phyloP scores from a whole-genome alignment of 805 yeast genomes.

The Yamadazyma sp. region DNA sequence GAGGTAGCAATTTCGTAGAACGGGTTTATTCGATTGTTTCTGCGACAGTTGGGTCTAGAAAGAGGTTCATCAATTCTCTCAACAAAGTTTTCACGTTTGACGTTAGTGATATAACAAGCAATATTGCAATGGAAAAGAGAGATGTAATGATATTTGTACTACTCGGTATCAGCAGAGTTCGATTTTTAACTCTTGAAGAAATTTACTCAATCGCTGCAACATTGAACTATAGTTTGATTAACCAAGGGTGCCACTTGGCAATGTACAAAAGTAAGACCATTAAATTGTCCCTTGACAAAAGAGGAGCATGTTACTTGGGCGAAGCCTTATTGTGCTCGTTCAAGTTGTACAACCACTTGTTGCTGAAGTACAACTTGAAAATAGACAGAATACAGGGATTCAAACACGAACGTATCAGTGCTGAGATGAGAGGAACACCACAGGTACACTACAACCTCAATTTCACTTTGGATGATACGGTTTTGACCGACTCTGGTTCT shows the following conservation, averaged over 20 bases:
- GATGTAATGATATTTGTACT: constrained; percentile 27
- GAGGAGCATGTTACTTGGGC: no score
- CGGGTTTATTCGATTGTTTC: constrained; percentile 45
- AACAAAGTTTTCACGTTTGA: constrained; percentile 19
- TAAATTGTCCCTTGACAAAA: no score
- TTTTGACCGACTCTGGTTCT: no score
- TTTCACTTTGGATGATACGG: no score
- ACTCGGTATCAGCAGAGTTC: constrained; percentile 38
- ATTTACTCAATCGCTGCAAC: constrained; percentile 43
- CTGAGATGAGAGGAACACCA: constrained; percentile 30
- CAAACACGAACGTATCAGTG: constrained; percentile 28
- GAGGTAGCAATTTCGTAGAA: constrained; percentile 29
- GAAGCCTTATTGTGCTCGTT: no score
- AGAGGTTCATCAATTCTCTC: constrained; percentile 37
- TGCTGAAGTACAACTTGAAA: constrained; percentile 8
- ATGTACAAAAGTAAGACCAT: no score
- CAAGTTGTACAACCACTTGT: no score
- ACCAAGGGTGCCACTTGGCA: constrained; percentile 44
- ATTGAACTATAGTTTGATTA: constrained; percentile 43
- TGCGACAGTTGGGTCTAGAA: constrained; percentile 35
- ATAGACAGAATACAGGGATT: constrained; percentile 23
- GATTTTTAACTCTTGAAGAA: constrained; percentile 51
- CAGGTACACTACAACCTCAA: no score
- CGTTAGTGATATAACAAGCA: background rate
- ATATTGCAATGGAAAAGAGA: constrained; percentile 15